Evolutionary conservation across 306 rosid species (phyloP), one percentile per base, ranked within the genome.

Genomic region (Crotalaria pallida): DNA sequence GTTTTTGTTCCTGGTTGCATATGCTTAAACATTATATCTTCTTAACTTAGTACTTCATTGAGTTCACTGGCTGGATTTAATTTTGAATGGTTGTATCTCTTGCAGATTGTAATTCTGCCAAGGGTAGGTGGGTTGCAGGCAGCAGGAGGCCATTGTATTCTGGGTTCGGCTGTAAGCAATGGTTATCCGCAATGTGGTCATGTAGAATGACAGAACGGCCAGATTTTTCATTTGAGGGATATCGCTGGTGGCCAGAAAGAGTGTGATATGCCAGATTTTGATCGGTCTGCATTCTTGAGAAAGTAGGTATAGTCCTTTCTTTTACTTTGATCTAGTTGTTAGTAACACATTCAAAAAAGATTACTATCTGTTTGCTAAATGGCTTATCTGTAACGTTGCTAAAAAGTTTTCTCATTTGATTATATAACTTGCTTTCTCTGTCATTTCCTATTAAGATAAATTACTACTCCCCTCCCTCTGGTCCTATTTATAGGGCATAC

Each of bases 141-240:
- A 82, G 71, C 58, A 68, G 60, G 67, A 74, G 87, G 21, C 97
- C 97, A 4, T 77, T 86, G 66, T 94, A 94, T 90, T 94, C 92
- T 51, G 95, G 98, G 64, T 80, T 82, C 57, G 58, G 74, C 67
- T 90, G 97, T 73, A 88, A 94, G 81, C 79, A 79, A 64, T 94
- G 97, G 97, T 83, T 94, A 71, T 88, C 97, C 57, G 16, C 76
- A 61, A 87, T 90, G 97, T 94, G 97, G 97, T 81, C 98, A 1
- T 94, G 97, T 78, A 94, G 96, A 83, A 74, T 83, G 79, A 88
- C 96, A 50, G 78, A 80, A 70, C 81, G 96, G 48, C 80, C 83
- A 47, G 92, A 87, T 79, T 94, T 94, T 78, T 87, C 92, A 5
- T 90, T 57, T 21, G 97, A 94, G 85, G 88, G 92, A 65, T 90